Evolutionary conservation across 805 yeast genomes (phyloP).

Genomic region (Wickerhamiella dianesei): DNA sequence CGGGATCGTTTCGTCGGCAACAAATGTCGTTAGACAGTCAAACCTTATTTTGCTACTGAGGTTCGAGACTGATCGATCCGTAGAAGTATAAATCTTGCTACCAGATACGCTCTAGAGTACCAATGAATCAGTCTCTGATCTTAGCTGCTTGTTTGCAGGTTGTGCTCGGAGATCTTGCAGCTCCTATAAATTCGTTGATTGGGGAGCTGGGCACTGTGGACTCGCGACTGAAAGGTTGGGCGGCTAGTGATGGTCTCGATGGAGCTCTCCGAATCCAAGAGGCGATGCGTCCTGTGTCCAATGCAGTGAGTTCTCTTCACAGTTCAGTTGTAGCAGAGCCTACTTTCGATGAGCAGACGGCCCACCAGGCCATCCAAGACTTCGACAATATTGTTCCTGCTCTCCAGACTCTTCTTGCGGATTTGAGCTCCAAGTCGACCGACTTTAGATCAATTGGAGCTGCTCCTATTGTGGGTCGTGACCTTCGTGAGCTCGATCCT

Average conservation of each 20-base stretch:
- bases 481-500: conserved; percentile 16
- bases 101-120: neutral
- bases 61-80: too few relatives aligned
- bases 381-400: conserved; percentile 8
- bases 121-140: neutral
- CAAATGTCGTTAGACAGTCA: too few relatives aligned
- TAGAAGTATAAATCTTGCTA: too few relatives aligned
- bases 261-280: conserved; percentile 1
- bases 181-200: conserved; percentile 1
- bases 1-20: too few relatives aligned
- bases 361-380: too few relatives aligned
- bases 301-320: neutral
- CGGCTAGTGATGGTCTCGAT: neutral
- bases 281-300: neutral
- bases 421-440: conserved; percentile 17
- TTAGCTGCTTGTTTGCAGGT: neutral
- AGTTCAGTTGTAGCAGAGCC: neutral
- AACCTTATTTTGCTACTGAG: too few relatives aligned
- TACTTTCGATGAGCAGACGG: neutral
- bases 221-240: conserved; percentile 27
- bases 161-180: neutral
- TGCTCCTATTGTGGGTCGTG: conserved; percentile 15
- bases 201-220: conserved; percentile 1
- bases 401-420: conserved; percentile 14
- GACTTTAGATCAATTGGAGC: conserved; percentile 19